phyloP scores from a whole-genome alignment of 495 filamentous ascomycete species.

The Penicillium lagena region DNA sequence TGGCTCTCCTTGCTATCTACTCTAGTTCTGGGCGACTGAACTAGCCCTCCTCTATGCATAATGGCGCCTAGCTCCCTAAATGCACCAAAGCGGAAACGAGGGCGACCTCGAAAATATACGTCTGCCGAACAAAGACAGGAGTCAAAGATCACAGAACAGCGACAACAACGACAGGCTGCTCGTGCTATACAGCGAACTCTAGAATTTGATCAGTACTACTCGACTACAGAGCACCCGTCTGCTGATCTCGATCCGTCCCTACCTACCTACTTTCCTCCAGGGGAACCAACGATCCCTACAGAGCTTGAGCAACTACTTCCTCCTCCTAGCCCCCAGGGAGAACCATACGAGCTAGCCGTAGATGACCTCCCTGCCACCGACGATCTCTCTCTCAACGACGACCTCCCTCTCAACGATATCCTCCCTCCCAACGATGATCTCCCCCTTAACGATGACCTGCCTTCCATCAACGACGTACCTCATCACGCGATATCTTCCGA shows the following conservation, averaged over 20 bases:
- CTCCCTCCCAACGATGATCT: too few relatives aligned
- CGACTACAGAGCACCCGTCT: not conserved
- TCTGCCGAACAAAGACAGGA: too few relatives aligned
- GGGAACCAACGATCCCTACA: not conserved
- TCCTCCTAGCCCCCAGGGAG: not conserved
- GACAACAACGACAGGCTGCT: not conserved
- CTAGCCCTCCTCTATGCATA: too few relatives aligned
- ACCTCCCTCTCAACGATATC: too few relatives aligned
- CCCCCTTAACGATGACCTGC: not conserved
- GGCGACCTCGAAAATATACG: too few relatives aligned
- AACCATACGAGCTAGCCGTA: not conserved
- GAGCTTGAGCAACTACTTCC: not conserved
- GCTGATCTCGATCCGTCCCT: not conserved
- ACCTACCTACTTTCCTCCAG: not conserved
- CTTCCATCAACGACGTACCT: not conserved
- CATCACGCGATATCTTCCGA: not conserved
- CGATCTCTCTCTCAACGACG: too few relatives aligned
- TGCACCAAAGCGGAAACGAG: too few relatives aligned
- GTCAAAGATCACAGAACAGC: not conserved
- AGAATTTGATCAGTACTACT: not conserved
- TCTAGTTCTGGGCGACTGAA: too few relatives aligned
- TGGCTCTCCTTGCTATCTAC: too few relatives aligned
- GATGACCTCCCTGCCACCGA: too few relatives aligned
- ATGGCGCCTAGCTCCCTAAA: too few relatives aligned
- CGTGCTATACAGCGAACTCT: not conserved